A percentile compares a stretch with the other conserved stretches of the same genome.
Conservation (phyloP, 164 flowering plant species). For the Nymphaea colorata region DNA sequence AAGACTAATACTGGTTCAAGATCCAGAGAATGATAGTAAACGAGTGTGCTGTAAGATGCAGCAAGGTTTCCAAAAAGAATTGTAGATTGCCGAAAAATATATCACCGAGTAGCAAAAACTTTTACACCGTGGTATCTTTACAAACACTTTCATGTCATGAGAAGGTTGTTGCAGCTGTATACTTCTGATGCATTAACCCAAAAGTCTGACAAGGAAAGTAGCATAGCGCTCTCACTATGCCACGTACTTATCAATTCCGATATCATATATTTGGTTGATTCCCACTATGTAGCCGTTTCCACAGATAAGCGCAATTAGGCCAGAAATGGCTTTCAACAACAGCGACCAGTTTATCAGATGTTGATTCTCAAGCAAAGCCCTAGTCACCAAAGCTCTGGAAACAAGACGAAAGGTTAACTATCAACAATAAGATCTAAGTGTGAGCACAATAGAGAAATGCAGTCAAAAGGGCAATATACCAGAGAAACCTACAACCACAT, state of each 20-base stretch:
- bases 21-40: too few relatives aligned
- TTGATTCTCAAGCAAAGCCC: conserved; percentile 84
- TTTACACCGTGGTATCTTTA: too few relatives aligned
- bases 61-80: too few relatives aligned
- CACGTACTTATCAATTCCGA: conserved; percentile 91
- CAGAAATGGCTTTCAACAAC: conserved; percentile 69
- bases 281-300: conserved; percentile 98
- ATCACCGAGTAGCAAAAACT: too few relatives aligned
- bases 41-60: too few relatives aligned
- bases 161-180: too few relatives aligned
- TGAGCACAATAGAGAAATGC: too few relatives aligned
- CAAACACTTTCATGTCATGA: too few relatives aligned
- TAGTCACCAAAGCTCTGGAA: conserved; percentile 78
- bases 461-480: too few relatives aligned
- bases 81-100: too few relatives aligned
- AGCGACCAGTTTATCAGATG: conserved; percentile 80
- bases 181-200: too few relatives aligned
- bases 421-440: background rate
- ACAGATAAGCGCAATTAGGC: conserved; percentile 83
- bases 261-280: conserved; percentile 94
- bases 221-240: background rate
- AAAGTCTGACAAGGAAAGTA: background rate
- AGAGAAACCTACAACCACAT: background rate
- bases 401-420: conserved; percentile 9
- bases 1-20: too few relatives aligned